Evolutionary conservation across 139 green algal genomes (phyloP), one percentile per base, ranked within the genome.

Genomic region (Deuterostichococcus epilithicus): DNA sequence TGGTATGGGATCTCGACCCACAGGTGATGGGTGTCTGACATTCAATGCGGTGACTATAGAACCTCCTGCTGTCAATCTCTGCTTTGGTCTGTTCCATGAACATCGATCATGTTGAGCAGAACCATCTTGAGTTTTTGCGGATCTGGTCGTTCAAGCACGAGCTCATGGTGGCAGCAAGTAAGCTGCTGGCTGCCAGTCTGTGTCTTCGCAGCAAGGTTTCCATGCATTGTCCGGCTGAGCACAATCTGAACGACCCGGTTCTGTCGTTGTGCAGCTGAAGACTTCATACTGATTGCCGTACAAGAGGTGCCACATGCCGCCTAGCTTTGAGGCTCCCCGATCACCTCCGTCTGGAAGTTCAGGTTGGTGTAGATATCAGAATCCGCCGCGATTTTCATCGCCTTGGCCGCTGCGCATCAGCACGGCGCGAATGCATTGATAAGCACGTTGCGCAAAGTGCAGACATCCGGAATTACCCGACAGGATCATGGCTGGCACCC

Each of bases 311-410:
- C 30, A 37, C 28, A 37, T 37, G 15, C 63, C 25, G 37, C 30
- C n/a, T 32, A 69, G 63, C 63, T 32, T 4, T 28, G 15, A 18
- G 63, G 3, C 63, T 69, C 63, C 28, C n/a, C 30, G 63, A 37
- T 69, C 28, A 69, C 30, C 76, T 89, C 72, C 36, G 81, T 82
- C 6, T 75, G 85, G 78, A 98, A 97, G 75, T 97, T 95, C 77
- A 90, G 73, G 80, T 98, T 98, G 36, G 94, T 97, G 86, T 97
- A 98, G n/a, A 98, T 92, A 80, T 92, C 97, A 68, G 86, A 85
- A 76, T 98, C 92, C 26, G 91, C 89, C 13, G 94, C 94, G 75
- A 98, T 97, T 33, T 79, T 88, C 94, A 97, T 97, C 5, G 92
- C 77, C 80, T 93, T 94, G 60, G 89, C 78, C 22, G 89, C 89